phyloP scores from a whole-genome alignment of 2,329 filamentous ascomycete species.

The Botrytis sinoallii region DNA sequence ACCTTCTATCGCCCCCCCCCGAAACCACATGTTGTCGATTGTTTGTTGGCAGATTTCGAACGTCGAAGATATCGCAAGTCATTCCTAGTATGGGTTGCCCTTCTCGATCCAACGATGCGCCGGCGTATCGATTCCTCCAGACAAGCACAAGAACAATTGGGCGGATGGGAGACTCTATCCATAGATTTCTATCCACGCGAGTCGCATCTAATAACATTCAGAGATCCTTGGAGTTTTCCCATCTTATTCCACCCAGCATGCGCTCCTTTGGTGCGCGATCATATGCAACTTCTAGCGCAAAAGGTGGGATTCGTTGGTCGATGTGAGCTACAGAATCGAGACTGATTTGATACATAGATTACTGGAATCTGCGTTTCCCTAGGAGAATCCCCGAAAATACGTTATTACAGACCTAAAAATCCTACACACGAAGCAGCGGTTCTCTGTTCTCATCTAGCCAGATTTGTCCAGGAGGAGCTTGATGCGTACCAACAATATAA shows the following conservation, averaged over 20 bases:
- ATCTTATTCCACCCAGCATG: conserved; percentile 87
- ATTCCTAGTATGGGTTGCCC: conserved; percentile 80
- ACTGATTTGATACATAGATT: conserved; percentile 52
- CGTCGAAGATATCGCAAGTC: conserved; percentile 74
- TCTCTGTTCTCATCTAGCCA: conserved; percentile 80
- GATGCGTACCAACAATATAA: conserved; percentile 86
- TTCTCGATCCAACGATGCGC: conserved; percentile 67
- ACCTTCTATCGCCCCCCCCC: conserved; percentile 84
- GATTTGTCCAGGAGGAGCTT: conserved; percentile 87
- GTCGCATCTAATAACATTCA: conserved; percentile 85
- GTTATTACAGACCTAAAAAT: conserved; percentile 77
- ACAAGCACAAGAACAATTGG: conserved; percentile 68
- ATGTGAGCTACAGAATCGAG: neutral
- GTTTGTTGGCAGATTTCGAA: conserved; percentile 88
- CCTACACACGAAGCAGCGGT: conserved; percentile 84
- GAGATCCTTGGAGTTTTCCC: conserved; percentile 94
- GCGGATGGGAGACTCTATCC: conserved; percentile 77
- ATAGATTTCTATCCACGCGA: conserved; percentile 89
- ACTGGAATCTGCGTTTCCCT: conserved; percentile 84
- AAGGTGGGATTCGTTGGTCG: conserved; percentile 57
- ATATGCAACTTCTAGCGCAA: conserved; percentile 82
- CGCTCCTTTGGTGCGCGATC: conserved; percentile 75
- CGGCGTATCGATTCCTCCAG: conserved; percentile 71
- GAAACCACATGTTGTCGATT: conserved; percentile 87
- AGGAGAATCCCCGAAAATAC: conserved; percentile 90